Evolutionary conservation across 495 filamentous ascomycete species (phyloP), one percentile per base, ranked within the genome.

Genomic region (Cudoniella acicularis): DNA sequence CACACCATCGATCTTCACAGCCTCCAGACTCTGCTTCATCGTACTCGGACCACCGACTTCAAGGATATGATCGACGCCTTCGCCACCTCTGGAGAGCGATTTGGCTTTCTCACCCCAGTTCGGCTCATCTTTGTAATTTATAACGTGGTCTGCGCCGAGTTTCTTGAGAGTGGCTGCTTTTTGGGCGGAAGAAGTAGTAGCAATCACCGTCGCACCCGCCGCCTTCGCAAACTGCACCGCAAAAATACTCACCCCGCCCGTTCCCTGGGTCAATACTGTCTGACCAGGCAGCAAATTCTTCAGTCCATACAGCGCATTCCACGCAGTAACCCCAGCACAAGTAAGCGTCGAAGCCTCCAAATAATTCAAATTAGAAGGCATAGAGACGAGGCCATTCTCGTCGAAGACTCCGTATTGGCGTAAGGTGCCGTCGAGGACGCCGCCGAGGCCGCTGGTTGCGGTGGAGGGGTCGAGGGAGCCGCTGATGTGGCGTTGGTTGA

Each of bases 151-250:
- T 2, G 89, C 89, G 51, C 88, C 90, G 10, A 92, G 78, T 64
- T 85, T 72, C 73, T 87, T 89, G 54, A 92, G 73, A 23, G 73
- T 73, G 45, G 87, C 77, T 13, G 69, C 85, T 75, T 94, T 94
- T 20, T 75, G 71, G 0, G 77, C 75, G 1, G 83, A 84, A 0
- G 87, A 91, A 0, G 90, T 94, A 0, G 90, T 94, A 0, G 89
- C 83, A 57, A 96, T 93, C 26, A 94, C 88, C 6, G 62, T 84
- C 2, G 90, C 91, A 41, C 91, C 90, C 10, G 87, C 88, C 0
- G 89, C 88, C 72, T 91, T 93, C 47, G 91, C 91, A 63, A 94
- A 93, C 80, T 91, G 87, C 52, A 93, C 61, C 16, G 78, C 88
- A 64, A 94, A 93, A 10, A 91, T 80, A 60, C 82, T 86, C 10